Evolutionary conservation across 169 alveolate genomes (phyloP), one percentile per base, ranked within the genome.

Genomic region (Babesia bovis): DNA sequence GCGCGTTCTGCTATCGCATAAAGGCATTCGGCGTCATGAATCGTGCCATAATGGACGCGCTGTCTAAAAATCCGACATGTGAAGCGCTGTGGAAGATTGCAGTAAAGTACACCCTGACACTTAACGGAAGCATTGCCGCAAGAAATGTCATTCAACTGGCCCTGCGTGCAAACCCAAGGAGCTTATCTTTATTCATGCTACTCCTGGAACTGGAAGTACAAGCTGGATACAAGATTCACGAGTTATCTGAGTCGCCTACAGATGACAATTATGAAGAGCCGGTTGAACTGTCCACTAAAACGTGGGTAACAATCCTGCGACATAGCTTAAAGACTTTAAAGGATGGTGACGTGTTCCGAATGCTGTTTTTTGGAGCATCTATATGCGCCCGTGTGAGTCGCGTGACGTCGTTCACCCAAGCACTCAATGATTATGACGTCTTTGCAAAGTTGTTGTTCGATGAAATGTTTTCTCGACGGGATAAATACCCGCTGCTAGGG

Each of bases 41-140:
- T 41, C 44, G 73, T 33, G 82, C 65, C 26, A 66, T 77, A 3
- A 68, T 77, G 71, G 51, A n/a, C n/a, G 79, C 78, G 9, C 25
- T 77, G 53, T 23, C 78, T 12, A 77, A 77, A 53, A 77, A 77
- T 36, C 85, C 85, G 13, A 66, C 70, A 12, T 70, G 63, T 45
- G 82, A 67, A 33, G 19, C 25, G 23, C 57, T 77, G 17, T 77
- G 85, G 85, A 44, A 42, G 57, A 30, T 77, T 9, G 58, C 70
- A 17, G 66, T 65, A 40, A 36, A 70, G 63, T 77, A 77, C 30
- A 66, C 76, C 2, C 49, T 77, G n/a, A 66, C 58, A 15, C 63
- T 32, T 51, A 56, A 41, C 36, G 85, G 85, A 4, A 77, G 70
- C 32, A 35, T 49, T 7, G 79, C 85, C 19, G 66, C 85, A 10